Evolutionary conservation across 78 protist species (phyloP).

Genomic region (Guillardia theta): DNA sequence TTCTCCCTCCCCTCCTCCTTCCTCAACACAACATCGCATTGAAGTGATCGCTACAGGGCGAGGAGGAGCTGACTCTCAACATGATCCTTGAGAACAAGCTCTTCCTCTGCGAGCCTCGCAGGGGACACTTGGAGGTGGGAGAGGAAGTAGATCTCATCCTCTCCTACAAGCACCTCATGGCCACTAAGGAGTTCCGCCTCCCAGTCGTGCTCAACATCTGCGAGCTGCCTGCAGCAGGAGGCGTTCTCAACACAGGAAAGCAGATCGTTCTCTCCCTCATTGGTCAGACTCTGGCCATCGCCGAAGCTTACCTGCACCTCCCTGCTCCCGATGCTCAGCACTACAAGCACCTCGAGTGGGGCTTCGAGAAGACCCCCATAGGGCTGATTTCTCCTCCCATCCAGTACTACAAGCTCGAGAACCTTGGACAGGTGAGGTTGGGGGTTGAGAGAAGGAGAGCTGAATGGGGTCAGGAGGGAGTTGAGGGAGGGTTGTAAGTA

Average conservation of each 20-base stretch:
- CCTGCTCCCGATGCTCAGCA: not conserved
- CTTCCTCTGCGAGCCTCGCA: not conserved
- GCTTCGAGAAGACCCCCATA: constrained; percentile 3
- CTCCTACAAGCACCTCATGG: not conserved
- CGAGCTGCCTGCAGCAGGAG: not conserved
- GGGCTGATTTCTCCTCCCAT: not conserved
- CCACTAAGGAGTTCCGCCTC: not conserved
- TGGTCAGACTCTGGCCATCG: not conserved
- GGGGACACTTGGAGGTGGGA: not conserved
- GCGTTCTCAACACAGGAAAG: not conserved
- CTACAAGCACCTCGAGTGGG: not conserved
- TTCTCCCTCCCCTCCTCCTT: not conserved
- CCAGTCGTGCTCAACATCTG: constrained; percentile 2
- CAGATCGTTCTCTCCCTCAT: not conserved
- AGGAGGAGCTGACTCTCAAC: not conserved
- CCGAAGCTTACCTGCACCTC: not conserved
- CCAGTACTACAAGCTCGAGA: not conserved
- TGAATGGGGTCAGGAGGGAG: no score
- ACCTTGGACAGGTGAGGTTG: no score
- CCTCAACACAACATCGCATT: not conserved
- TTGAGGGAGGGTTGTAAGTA: no score
- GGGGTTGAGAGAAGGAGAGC: no score
- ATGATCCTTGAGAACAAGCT: constrained; percentile 8
- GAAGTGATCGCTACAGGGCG: not conserved
- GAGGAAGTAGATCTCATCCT: not conserved